These are phyloP conservation scores for Sugiyamaella sp. DNA, from an alignment of 1,139 yeast genomes.

Conservation along the genomic window DNA sequence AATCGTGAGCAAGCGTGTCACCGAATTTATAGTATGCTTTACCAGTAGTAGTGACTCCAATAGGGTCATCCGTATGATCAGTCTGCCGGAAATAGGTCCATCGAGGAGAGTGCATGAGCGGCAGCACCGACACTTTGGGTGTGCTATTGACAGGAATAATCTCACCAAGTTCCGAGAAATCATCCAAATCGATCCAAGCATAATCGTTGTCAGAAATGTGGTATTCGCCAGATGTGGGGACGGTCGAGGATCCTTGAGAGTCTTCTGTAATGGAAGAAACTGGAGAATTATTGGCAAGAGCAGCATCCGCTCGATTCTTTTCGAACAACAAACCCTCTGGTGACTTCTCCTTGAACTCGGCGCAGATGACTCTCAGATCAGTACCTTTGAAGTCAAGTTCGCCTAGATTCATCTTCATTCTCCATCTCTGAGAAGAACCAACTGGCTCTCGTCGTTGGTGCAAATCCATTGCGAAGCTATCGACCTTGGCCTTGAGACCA, in stretches of 20 bases:
- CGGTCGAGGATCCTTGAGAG: conserved; percentile 24
- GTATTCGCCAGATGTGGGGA: conserved; percentile 37
- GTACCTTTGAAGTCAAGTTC: conserved; percentile 71
- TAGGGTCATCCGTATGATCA: conserved; percentile 42
- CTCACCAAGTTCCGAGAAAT: conserved; percentile 69
- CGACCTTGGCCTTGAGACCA: conserved; percentile 76
- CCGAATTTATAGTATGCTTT: conserved; percentile 59
- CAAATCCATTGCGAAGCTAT: conserved; percentile 69
- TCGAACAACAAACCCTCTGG: conserved; percentile 52
- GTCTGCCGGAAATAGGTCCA: conserved; percentile 74
- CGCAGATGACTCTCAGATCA: conserved; percentile 73
- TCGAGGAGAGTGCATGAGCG: conserved; percentile 73
- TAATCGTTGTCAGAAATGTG: conserved; percentile 52
- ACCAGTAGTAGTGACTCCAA: conserved; percentile 38
- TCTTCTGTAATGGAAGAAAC: conserved; percentile 20
- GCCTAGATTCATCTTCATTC: conserved; percentile 73
- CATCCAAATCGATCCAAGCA: conserved; percentile 80
- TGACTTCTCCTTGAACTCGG: conserved; percentile 62
- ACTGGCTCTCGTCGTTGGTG: conserved; percentile 82
- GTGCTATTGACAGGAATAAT: conserved; percentile 46
- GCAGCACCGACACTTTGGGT: conserved; percentile 62
- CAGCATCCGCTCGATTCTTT: conserved; percentile 12
- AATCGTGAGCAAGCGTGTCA: conserved; percentile 64
- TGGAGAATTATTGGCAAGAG: conserved; percentile 24
- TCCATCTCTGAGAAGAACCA: conserved; percentile 58